Conservation (phyloP, 2,329 filamentous ascomycete species). For the Stemphylium lycopersici region DNA sequence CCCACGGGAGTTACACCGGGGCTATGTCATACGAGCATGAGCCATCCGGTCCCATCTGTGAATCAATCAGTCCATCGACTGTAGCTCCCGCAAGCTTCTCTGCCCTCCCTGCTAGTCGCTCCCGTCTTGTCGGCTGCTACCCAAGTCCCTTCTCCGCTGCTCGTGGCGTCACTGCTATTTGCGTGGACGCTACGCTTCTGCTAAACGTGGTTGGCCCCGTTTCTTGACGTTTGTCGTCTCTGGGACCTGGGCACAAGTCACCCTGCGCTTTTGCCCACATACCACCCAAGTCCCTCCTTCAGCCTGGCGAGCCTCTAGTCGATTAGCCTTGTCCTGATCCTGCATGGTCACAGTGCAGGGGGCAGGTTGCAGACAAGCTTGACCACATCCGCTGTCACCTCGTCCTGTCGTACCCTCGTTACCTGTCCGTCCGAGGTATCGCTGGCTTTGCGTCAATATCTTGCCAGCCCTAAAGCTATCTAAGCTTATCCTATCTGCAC, state of each 20-base stretch:
- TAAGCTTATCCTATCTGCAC: constrained; percentile 40
- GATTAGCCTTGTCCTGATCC: constrained; percentile 45
- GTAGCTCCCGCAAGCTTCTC: constrained; percentile 48
- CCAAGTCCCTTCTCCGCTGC: constrained; percentile 34
- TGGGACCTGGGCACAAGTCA: constrained; percentile 46
- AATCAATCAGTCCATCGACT: constrained; percentile 40
- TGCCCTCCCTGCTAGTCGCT: constrained; percentile 45
- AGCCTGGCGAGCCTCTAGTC: constrained; percentile 38
- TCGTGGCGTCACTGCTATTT: constrained; percentile 48
- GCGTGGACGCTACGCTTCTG: constrained; percentile 32
- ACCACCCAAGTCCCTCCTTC: constrained; percentile 34
- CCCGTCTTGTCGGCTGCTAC: constrained; percentile 44
- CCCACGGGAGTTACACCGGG: constrained; percentile 48
- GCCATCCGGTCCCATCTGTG: constrained; percentile 39
- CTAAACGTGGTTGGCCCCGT: constrained; percentile 38
- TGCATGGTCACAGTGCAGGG: constrained; percentile 46
- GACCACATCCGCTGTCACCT: constrained; percentile 44
- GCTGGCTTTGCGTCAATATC: constrained; percentile 37
- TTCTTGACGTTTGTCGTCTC: constrained; percentile 37
- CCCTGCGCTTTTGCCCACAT: constrained; percentile 43
- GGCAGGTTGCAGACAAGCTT: constrained; percentile 42
- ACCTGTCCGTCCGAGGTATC: constrained; percentile 31
- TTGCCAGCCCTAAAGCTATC: constrained; percentile 38
- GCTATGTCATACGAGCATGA: constrained; percentile 50
- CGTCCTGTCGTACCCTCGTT: constrained; percentile 35